These are phyloP conservation scores for Gillenia trifoliata DNA, from an alignment of 306 rosid species.

Conservation along the genomic window DNA sequence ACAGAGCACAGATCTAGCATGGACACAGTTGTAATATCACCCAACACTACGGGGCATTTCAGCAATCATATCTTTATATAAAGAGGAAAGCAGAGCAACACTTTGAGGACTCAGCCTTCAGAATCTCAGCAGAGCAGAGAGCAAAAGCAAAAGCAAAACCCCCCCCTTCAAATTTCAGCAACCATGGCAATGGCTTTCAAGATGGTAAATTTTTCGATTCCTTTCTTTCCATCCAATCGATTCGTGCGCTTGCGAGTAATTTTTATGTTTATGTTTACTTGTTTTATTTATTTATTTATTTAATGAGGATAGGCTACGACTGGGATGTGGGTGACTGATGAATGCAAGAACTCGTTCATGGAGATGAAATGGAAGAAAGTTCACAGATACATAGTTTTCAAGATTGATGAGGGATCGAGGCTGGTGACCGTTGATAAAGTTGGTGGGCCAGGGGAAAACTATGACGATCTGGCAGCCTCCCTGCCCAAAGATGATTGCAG, in stretches of 20 bases:
- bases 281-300: neutral
- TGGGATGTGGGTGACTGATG: conserved; percentile 99
- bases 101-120: conserved; percentile 11
- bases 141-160: neutral
- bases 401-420: conserved; percentile 85
- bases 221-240: neutral
- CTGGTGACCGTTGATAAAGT: conserved; percentile 91
- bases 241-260: neutral
- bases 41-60: conserved; percentile 21
- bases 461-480: conserved; percentile 79
- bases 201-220: conserved; percentile 48
- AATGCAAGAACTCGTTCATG: conserved; percentile 94
- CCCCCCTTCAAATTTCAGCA: conserved; percentile 7
- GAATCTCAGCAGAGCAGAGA: neutral
- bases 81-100: neutral
- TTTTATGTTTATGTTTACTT: neutral
- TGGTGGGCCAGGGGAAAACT: conserved; percentile 83
- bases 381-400: conserved; percentile 83
- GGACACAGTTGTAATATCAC: conserved; percentile 25
- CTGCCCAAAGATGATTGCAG: conserved; percentile 87
- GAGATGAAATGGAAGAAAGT: conserved; percentile 99
- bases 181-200: conserved; percentile 99
- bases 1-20: neutral
- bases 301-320: conserved; percentile 65
- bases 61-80: conserved; percentile 17